Evolutionary conservation across 2,329 filamentous ascomycete species (phyloP).

Genomic region (Amesomyces nigricolor): DNA sequence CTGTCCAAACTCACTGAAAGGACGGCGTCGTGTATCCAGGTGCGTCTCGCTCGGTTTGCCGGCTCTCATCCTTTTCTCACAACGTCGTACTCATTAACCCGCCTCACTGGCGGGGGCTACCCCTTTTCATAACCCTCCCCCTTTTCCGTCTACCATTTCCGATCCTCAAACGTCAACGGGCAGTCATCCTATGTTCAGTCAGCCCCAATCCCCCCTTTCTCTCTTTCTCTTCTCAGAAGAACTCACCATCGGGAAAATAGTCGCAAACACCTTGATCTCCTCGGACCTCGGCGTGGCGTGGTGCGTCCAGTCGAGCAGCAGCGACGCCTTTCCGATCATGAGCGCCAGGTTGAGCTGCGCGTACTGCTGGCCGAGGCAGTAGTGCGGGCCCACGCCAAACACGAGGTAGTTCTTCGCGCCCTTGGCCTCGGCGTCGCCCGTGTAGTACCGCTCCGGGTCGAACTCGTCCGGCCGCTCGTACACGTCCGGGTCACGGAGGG

Average conservation of each 20-base stretch:
- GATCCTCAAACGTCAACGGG: constrained; percentile 64
- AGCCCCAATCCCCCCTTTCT: constrained; percentile 8
- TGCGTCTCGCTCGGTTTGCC: no score
- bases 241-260: constrained; percentile 91
- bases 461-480: constrained; percentile 86
- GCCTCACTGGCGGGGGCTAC: not conserved
- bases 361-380: constrained; percentile 92
- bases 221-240: constrained; percentile 1
- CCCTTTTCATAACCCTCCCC: not conserved
- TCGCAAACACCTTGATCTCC: constrained; percentile 97
- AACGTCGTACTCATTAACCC: not conserved
- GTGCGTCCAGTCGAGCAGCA: constrained; percentile 86
- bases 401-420: constrained; percentile 92
- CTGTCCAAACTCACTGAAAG: not conserved
- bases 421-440: constrained; percentile 79
- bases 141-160: constrained; percentile 39
- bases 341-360: constrained; percentile 83
- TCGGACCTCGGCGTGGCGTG: constrained; percentile 77
- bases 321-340: constrained; percentile 83
- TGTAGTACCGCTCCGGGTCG: constrained; percentile 87
- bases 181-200: constrained; percentile 63
- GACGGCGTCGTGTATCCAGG: no score
- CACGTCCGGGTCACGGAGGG: constrained; percentile 85
- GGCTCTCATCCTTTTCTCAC: not conserved
- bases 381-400: constrained; percentile 92